phyloP scores from a whole-genome alignment of 169 alveolate species.

The Amoebophrya sp. region DNA sequence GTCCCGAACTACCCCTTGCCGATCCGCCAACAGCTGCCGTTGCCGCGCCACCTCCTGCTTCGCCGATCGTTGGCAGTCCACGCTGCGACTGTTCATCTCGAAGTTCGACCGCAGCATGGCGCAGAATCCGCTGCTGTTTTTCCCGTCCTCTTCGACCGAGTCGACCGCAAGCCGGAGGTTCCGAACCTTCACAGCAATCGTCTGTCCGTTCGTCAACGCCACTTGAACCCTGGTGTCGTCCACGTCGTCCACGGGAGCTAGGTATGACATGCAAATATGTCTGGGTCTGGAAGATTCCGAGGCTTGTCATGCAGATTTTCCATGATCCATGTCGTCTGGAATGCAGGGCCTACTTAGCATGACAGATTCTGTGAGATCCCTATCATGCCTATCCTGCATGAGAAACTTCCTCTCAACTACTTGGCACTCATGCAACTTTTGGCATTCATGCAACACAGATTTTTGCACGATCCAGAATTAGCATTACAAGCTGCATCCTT shows the following conservation, averaged over 20 bases:
- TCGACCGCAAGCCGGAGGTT: not conserved
- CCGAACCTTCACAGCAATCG: not conserved
- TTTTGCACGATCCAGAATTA: no score
- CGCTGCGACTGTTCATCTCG: not conserved
- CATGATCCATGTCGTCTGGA: no score
- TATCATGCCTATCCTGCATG: no score
- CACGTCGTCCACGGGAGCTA: not conserved
- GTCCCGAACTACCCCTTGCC: not conserved
- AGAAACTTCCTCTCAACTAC: no score
- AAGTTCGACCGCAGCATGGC: not conserved
- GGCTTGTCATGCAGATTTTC: no score
- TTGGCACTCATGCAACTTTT: no score
- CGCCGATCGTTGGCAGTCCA: not conserved
- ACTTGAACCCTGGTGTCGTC: not conserved
- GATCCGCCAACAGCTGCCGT: not conserved
- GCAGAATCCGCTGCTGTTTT: not conserved
- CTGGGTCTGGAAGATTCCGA: no score
- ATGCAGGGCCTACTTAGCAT: no score
- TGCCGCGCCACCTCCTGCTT: not conserved
- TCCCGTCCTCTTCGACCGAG: not conserved
- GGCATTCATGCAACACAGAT: no score
- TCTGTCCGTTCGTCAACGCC: not conserved
- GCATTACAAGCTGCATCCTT: no score
- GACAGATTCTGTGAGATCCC: no score
- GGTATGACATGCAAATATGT: no score